Conservation (phyloP, 805 yeast genomes). For the Suhomyces faveliae region DNA sequence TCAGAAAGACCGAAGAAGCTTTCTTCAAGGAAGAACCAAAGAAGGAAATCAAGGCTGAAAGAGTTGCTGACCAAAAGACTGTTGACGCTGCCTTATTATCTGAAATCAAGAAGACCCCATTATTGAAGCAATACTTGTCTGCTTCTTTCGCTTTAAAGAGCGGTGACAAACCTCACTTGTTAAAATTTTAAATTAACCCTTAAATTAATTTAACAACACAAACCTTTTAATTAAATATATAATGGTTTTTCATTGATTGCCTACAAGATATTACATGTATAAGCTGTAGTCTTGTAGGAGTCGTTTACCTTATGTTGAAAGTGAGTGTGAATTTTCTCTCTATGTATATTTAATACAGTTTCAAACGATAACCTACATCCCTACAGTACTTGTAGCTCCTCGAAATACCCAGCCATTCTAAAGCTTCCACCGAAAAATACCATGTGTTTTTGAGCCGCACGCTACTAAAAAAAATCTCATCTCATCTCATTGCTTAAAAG, state of each 20-base stretch:
- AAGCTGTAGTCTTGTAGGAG: not conserved
- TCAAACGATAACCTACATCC: constrained; percentile 3
- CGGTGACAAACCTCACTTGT: constrained; percentile 98
- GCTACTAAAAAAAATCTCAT: constrained; percentile 7
- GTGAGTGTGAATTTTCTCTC: constrained; percentile 17
- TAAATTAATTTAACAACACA: constrained; percentile 39
- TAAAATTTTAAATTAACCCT: constrained; percentile 83
- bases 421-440: not conserved
- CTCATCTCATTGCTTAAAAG: constrained; percentile 13
- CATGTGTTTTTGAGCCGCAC: constrained; percentile 2
- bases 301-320: constrained; percentile 1
- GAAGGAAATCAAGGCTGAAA: constrained; percentile 87
- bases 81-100: constrained; percentile 91
- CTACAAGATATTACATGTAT: constrained; percentile 6
- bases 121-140: constrained; percentile 94
- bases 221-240: constrained; percentile 2
- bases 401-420: too few species aligned
- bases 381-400: too few species aligned
- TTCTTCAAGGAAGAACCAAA: constrained; percentile 75
- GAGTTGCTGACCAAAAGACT: constrained; percentile 93
- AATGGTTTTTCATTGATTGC: constrained; percentile 1
- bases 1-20: constrained; percentile 90
- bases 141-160: constrained; percentile 93
- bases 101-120: constrained; percentile 96
- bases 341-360: constrained; percentile 33